Evolutionary conservation across 2,329 filamentous ascomycete species (phyloP).

Genomic region (Monosporascus sp.): DNA sequence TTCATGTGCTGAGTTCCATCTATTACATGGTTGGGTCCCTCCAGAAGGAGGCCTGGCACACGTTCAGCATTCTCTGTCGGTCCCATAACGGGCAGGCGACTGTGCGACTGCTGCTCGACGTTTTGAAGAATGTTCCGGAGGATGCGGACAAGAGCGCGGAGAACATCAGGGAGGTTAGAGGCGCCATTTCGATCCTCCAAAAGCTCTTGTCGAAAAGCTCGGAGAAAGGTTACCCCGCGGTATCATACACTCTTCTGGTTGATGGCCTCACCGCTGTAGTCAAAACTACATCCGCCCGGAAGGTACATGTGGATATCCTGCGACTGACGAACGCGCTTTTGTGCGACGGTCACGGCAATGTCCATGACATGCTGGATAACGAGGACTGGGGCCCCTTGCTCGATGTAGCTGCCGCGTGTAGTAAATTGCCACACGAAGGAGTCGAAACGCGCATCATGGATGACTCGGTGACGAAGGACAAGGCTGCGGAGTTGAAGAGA

Average conservation of each 20-base stretch:
- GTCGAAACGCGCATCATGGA: constrained; percentile 6
- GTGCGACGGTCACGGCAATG: constrained; percentile 42
- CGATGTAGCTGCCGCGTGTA: constrained; percentile 53
- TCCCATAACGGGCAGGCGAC: constrained; percentile 70
- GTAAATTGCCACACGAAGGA: constrained; percentile 17
- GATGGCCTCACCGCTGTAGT: constrained; percentile 51
- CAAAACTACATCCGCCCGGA: constrained; percentile 37
- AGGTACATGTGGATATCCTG: constrained; percentile 42
- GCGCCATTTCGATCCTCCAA: constrained; percentile 57
- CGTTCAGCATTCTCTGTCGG: constrained; percentile 63
- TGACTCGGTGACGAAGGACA: constrained; percentile 9
- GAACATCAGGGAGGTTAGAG: constrained; percentile 52
- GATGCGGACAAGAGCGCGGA: constrained; percentile 46
- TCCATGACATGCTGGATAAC: constrained; percentile 54
- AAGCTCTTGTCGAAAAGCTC: constrained; percentile 57
- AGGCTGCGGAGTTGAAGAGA: constrained; percentile 34
- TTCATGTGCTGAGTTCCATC: constrained; percentile 68
- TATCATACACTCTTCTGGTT: constrained; percentile 54
- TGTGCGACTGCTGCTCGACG: constrained; percentile 59
- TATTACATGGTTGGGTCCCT: constrained; percentile 59
- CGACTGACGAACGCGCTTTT: constrained; percentile 53
- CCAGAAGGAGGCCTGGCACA: constrained; percentile 63
- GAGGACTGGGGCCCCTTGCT: constrained; percentile 63
- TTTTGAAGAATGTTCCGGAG: constrained; percentile 45
- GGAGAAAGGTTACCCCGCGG: constrained; percentile 53